Evolutionary conservation across 2,329 filamentous ascomycete species (phyloP).

Genomic region (Apiospora sp.): DNA sequence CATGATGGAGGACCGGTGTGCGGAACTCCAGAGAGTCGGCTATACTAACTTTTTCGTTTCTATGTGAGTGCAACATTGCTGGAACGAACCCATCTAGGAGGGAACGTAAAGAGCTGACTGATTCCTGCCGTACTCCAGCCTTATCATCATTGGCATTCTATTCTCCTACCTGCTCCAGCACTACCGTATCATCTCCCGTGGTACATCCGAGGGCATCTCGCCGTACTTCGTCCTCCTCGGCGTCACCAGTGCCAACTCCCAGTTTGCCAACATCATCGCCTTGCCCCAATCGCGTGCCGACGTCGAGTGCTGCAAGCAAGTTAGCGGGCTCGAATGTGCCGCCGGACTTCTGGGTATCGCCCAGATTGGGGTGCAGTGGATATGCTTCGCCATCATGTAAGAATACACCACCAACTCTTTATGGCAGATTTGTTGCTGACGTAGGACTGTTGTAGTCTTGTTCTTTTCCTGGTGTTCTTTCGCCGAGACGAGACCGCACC

Average conservation of each 20-base stretch:
- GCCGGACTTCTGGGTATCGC: conserved; percentile 87
- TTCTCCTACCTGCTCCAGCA: conserved; percentile 96
- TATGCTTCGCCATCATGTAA: conserved; percentile 91
- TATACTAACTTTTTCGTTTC: conserved; percentile 64
- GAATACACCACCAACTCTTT: conserved; percentile 42
- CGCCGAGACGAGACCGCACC: conserved; percentile 67
- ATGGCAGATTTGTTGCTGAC: conserved; percentile 34
- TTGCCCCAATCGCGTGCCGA: conserved; percentile 84
- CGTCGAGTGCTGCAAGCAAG: conserved; percentile 83
- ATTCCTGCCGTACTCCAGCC: conserved; percentile 43
- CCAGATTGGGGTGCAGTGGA: conserved; percentile 91
- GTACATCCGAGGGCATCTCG: conserved; percentile 92
- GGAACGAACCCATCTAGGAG: neutral
- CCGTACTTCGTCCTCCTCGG: conserved; percentile 96
- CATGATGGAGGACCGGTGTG: conserved; percentile 51
- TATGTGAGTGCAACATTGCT: conserved; percentile 52
- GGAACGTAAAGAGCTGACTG: neutral
- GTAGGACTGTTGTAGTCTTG: conserved; percentile 64
- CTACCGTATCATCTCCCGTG: conserved; percentile 84
- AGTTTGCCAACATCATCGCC: conserved; percentile 91
- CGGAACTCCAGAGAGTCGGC: conserved; percentile 59
- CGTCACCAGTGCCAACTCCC: conserved; percentile 85
- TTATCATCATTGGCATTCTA: conserved; percentile 88
- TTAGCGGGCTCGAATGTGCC: conserved; percentile 83
- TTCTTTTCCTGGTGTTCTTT: conserved; percentile 96